Evolutionary conservation across 2,329 filamentous ascomycete species (phyloP), one percentile per base, ranked within the genome.

Genomic region (Stagonosporopsis rhizophila): DNA sequence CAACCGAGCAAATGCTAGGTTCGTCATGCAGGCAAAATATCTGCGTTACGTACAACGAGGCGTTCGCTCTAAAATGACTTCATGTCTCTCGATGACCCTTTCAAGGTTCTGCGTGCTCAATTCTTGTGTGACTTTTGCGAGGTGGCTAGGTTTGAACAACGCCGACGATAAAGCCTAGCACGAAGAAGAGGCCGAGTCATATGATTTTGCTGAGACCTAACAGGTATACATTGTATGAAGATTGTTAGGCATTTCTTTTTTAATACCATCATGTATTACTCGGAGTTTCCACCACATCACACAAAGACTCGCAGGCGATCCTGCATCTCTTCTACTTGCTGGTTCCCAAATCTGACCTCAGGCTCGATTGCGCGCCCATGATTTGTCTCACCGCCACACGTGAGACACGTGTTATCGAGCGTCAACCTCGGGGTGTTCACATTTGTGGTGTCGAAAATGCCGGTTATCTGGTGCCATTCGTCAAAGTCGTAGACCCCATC

Each of bases 371-470:
- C 40, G 5, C 40, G 25, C 17, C 40, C 40, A 32, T 32, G 32
- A 9, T 4, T 19, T 11, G 27, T 25, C 12, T 25, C 37, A 39
- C 37, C 19, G 20, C 37, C 37, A 12, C 11, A 15, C 12, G 14
- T 39, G 20, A 39, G 19, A 20, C 37, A 15, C 4, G 27, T 41
- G 9, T 49, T 57, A 6, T 51, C 54, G 2, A 57, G 17, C 19
- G 35, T 48, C 20, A 57, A 20, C 25, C 35, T 47, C 4, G 54
- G 54, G 15, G 54, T 57, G 7, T n/a, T 17, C 6, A 7, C 15
- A 20, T 47, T 57, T 4, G 42, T 20, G 1, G 19, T 38, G 3
- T 32, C n/a, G 20, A 57, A 57, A 2, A 47, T 32, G 5, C 40
- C 11, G 9, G 14, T 11, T 11, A 57, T 14, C n/a, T 40, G 8